A percentile compares a stretch with the other conserved stretches of the same genome.
Evolutionary conservation across 495 filamentous ascomycete species (phyloP).

Genomic region (Penicillium arizonense): DNA sequence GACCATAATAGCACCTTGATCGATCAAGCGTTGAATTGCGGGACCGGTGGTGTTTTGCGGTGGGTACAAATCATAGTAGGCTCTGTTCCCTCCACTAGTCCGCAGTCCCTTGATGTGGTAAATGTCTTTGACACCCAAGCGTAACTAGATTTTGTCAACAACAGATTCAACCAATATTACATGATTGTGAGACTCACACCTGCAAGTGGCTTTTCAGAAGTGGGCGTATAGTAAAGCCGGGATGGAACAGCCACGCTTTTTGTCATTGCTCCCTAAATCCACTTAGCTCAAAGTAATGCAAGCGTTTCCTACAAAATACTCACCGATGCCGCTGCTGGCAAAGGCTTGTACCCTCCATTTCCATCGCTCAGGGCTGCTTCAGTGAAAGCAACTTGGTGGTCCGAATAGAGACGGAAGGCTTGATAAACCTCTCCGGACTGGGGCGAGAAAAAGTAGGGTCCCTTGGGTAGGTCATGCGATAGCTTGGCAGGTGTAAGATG

Average conservation of each 20-base stretch:
- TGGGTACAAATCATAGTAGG: conserved; percentile 38
- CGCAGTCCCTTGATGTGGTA: conserved; percentile 41
- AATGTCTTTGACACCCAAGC: conserved; percentile 47
- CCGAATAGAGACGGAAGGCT: conserved; percentile 42
- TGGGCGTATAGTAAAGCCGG: conserved; percentile 36
- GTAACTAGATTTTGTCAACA: conserved; percentile 11
- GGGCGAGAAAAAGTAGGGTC: conserved; percentile 48
- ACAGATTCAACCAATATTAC: neutral
- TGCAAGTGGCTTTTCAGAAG: conserved; percentile 31
- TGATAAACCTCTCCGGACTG: conserved; percentile 35
- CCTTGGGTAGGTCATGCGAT: conserved; percentile 29
- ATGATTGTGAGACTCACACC: conserved; percentile 11
- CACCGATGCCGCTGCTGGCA: conserved; percentile 34
- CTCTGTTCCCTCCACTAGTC: conserved; percentile 41
- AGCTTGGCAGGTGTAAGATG: conserved; percentile 3
- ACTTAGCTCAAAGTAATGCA: conserved; percentile 3
- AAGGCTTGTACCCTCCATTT: conserved; percentile 32
- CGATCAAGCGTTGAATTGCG: conserved; percentile 36
- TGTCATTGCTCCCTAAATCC: conserved; percentile 13
- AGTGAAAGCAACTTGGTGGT: conserved; percentile 38
- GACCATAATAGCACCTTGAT: conserved; percentile 45
- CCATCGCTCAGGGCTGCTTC: conserved; percentile 33
- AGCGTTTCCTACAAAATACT: conserved; percentile 8
- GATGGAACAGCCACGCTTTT: conserved; percentile 41
- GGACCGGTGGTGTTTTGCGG: conserved; percentile 27